phyloP scores from a whole-genome alignment of 2,329 filamentous ascomycete genomes.

The Purpureocillium lavendulum region DNA sequence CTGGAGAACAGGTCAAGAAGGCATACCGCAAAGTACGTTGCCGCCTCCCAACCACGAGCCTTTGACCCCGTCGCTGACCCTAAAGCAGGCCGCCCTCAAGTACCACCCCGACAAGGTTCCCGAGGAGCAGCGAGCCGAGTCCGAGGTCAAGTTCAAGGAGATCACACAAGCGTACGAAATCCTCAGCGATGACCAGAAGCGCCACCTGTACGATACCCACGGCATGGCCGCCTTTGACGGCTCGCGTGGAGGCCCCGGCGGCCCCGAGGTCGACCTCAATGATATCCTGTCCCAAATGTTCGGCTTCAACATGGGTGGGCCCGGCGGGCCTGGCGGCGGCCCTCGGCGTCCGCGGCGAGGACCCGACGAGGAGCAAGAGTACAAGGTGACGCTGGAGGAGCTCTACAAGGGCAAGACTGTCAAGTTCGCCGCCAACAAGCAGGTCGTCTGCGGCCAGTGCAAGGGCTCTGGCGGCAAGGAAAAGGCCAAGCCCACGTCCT shows the following conservation, averaged over 20 bases:
- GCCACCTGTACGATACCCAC: conserved; percentile 83
- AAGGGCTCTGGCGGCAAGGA: conserved; percentile 88
- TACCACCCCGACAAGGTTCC: conserved; percentile 95
- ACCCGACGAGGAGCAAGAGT: conserved; percentile 79
- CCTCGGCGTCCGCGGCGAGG: conserved; percentile 61
- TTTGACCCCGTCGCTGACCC: conserved; percentile 1
- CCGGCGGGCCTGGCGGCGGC: conserved; percentile 42
- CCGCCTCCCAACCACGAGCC: conserved; percentile 2
- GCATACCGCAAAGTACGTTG: conserved; percentile 83
- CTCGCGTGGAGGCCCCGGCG: conserved; percentile 56
- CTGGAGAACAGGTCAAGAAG: conserved; percentile 81
- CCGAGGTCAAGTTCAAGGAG: conserved; percentile 87
- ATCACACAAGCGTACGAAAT: conserved; percentile 96
- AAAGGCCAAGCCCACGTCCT: conserved; percentile 76
- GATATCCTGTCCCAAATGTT: conserved; percentile 95
- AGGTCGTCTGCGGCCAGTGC: conserved; percentile 79
- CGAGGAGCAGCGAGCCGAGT: conserved; percentile 73
- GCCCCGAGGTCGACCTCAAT: conserved; percentile 74
- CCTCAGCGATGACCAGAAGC: conserved; percentile 89
- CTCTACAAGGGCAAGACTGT: conserved; percentile 98
- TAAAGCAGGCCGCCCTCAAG: conserved; percentile 66
- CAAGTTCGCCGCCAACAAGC: conserved; percentile 92
- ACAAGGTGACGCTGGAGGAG: conserved; percentile 86
- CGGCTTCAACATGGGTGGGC: conserved; percentile 59
- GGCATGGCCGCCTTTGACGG: conserved; percentile 95